phyloP scores from a whole-genome alignment of 371 early-diverging fungal species.

The Lichtheimia ornata region DNA sequence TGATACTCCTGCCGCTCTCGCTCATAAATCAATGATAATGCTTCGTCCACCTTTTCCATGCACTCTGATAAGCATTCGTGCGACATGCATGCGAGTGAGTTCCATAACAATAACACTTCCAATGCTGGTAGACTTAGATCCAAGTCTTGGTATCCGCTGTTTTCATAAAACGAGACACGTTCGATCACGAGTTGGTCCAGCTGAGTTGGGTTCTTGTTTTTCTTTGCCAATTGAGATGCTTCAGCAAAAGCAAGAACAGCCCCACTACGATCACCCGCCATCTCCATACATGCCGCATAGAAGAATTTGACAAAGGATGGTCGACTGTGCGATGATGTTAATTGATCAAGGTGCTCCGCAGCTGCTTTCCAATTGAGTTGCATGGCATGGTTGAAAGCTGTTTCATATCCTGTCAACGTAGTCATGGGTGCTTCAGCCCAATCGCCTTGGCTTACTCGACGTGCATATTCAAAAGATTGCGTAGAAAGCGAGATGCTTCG shows the following conservation, averaged over 20 bases:
- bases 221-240: slow-evolving; percentile 37
- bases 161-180: slow-evolving; percentile 53
- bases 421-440: slow-evolving; percentile 39
- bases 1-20: slow-evolving; percentile 53
- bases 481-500: slow-evolving; percentile 33
- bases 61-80: slow-evolving; percentile 36
- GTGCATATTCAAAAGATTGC: slow-evolving; percentile 42
- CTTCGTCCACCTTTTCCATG: slow-evolving; percentile 41
- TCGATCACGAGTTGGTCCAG: slow-evolving; percentile 57
- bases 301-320: slow-evolving; percentile 50
- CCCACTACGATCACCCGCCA: slow-evolving; percentile 47
- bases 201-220: slow-evolving; percentile 24
- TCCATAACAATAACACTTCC: slow-evolving; percentile 64
- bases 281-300: slow-evolving; percentile 52
- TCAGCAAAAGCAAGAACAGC: slow-evolving; percentile 53
- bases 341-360: slow-evolving; percentile 27
- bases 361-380: slow-evolving; percentile 54
- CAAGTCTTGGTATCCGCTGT: slow-evolving; percentile 60
- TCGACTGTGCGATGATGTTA: slow-evolving; percentile 45
- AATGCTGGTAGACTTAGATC: slow-evolving; percentile 54
- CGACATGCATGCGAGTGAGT: slow-evolving; percentile 58
- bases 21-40: slow-evolving; percentile 41
- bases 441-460: slow-evolving; percentile 38
- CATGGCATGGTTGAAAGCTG: slow-evolving; percentile 55
- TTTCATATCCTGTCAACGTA: slow-evolving; percentile 52